Base-by-base conservation (phyloP, 2,329 filamentous ascomycete species). In the Mollisia scopiformis region DNA sequence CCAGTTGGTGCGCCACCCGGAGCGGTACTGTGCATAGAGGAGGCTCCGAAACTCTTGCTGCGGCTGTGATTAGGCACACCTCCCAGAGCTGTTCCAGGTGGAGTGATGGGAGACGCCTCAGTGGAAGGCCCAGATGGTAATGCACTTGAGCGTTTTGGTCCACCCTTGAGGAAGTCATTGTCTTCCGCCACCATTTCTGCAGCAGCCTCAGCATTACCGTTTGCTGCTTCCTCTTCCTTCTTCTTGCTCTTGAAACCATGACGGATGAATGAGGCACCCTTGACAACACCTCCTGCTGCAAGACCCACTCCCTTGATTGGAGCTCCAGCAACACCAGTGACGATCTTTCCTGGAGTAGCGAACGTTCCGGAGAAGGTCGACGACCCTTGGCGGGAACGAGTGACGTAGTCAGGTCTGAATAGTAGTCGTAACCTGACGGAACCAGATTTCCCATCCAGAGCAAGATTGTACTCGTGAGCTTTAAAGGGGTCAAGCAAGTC, bases 361-460 rank as follows among this genome's bases (percentile, higher is more conserved):
- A 98, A 97, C 1, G 93, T 96, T 31, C 93, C 93, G 0, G 89
- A 89, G 79, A 99, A 97, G 1, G 94, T 97, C 0, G 93, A 93
- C 0, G 93, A 95, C 55, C 95, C 95, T 75, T 97, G 92, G 52
- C 93, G 86, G 13, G 90, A 85, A 58, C 95, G 88, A 14, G 89
- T 90, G 62, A 99, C 89, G 72, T 98, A 99, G 73, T 92, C 88
- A 13, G 95, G 92, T 63, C 92, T 92, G 86, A 99, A 99, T 25
- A 98, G 80, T 73, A 99, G 84, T 67, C 92, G 90, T 63, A 99
- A 76, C 51, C 92, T 86, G 53, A 99, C 81, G 2, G 84, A 85
- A 30, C 95, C 95, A 3, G 92, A 96, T 76, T 97, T 96, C 30
- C 95, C 95, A 71, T 97, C 92, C 2, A 99, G 82, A 1, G 84